phyloP scores from a whole-genome alignment of 805 yeast genomes.

The Candida pseudofarinosa region DNA sequence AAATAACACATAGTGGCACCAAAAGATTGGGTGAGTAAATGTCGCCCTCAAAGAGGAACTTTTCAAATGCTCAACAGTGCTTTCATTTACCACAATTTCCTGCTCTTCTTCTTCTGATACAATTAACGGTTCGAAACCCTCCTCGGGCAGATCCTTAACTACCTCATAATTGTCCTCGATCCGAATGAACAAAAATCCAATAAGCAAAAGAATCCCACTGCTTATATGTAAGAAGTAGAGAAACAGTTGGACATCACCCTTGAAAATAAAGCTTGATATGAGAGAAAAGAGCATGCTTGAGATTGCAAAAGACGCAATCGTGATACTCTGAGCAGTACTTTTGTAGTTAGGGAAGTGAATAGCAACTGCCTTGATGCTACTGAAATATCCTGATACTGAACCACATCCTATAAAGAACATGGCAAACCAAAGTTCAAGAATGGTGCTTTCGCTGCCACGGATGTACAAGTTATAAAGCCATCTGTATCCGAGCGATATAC shows the following conservation, averaged over 20 bases:
- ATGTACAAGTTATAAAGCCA: conserved; percentile 22
- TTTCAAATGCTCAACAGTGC: conserved; percentile 9
- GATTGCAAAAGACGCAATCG: conserved; percentile 36
- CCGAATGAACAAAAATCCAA: conserved; percentile 29
- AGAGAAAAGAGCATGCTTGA: conserved; percentile 24
- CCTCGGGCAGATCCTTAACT: conserved; percentile 6
- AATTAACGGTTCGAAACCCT: not conserved
- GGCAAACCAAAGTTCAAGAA: conserved; percentile 14
- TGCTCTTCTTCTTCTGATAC: conserved; percentile 4
- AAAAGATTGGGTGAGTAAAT: conserved; percentile 25
- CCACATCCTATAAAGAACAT: conserved; percentile 32
- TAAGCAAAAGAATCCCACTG: conserved; percentile 19
- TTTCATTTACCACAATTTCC: not conserved
- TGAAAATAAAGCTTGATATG: conserved; percentile 15
- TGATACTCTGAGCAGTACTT: conserved; percentile 34
- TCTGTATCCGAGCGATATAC: conserved; percentile 23
- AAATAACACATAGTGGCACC: conserved; percentile 28
- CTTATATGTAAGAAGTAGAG: conserved; percentile 19
- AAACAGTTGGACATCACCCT: conserved; percentile 20
- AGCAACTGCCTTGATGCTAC: conserved; percentile 31
- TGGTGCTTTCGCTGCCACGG: conserved; percentile 14
- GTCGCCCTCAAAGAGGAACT: conserved; percentile 16
- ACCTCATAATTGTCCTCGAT: conserved; percentile 23
- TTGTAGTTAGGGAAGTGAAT: conserved; percentile 27
- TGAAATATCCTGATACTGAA: conserved; percentile 30